Base-by-base conservation (phyloP, 1,284 basidiomycete species). In the Inonotus obliquus region DNA sequence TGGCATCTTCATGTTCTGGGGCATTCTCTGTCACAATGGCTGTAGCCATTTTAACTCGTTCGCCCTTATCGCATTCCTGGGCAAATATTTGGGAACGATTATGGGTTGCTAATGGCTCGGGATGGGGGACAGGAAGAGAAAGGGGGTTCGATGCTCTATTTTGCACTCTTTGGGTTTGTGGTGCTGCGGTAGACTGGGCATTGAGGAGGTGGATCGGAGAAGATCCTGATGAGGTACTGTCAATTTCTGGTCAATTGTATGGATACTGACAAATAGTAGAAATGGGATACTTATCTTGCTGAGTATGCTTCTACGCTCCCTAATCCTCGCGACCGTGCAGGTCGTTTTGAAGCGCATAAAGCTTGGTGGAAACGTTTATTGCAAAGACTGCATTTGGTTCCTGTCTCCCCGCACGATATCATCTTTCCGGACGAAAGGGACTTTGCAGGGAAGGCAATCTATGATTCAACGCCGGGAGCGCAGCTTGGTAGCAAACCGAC, bases 231-330 rank as follows among this genome's bases (percentile, higher is more conserved):
- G 79, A 88, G 80, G 85, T 84, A 65, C 19, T 75, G 71, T 11
- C 32, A 0, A 61, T 45, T 19, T 29, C 55, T 29, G n/a, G 14
- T 51, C 13, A 49, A 57, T 49, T n/a, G 48, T 29, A 63, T 17
- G 10, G 19, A 4, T 37, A 53, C 17, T 61, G 32, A 45, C 45
- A 54, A 21, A 19, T 39, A 37, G 19, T 65, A 87, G 85, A 84
- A 85, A 76, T 89, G 86, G 86, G 85, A 89, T 66, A 74, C 73
- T 17, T 87, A 85, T 65, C 80, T 89, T 17, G 79, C 84, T 2
- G 77, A 81, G 35, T 88, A 86, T 64, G 74, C 81, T 4, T 69
- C 79, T 6, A 78, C 77, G 57, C 77, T 86, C 17, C 77, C 77
- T 7, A 73, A 71, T 60, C 65, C 67, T 21, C 45, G 78, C 74